Percentiles rank a stretch among this genome's conserved stretches.
These are phyloP conservation scores for Trichoderma hamatum DNA, from an alignment of 2,329 filamentous ascomycete species.

Conservation along the genomic window DNA sequence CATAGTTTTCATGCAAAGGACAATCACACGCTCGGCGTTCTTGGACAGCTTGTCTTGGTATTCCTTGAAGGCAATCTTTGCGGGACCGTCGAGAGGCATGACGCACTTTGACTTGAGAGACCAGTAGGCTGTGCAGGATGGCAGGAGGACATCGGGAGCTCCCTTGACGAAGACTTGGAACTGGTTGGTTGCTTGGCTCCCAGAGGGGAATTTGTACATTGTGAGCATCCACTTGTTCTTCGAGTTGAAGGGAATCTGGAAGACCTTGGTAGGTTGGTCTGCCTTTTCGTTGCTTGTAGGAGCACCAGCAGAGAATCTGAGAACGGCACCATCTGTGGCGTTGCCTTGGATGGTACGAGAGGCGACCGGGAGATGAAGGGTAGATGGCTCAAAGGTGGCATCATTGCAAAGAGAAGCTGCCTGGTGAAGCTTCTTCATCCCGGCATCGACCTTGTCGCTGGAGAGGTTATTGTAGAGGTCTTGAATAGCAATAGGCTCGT, in stretches of 20 bases:
- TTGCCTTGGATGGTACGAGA: constrained; percentile 46
- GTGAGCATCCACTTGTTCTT: constrained; percentile 56
- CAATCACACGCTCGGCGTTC: constrained; percentile 49
- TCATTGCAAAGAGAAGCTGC: constrained; percentile 47
- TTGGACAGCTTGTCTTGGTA: constrained; percentile 47
- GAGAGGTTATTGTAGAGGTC: constrained; percentile 34
- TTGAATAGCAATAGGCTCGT: constrained; percentile 36
- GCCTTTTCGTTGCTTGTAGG: constrained; percentile 30
- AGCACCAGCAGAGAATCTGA: constrained; percentile 43
- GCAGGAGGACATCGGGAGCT: constrained; percentile 54
- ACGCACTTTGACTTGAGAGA: constrained; percentile 38
- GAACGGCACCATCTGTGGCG: constrained; percentile 48
- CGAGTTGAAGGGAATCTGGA: constrained; percentile 53
- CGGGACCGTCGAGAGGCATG: constrained; percentile 41
- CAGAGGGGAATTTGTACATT: constrained; percentile 36
- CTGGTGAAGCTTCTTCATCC: constrained; percentile 34
- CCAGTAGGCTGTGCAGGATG: constrained; percentile 43
- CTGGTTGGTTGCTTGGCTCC: constrained; percentile 32
- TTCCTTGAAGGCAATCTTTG: constrained; percentile 39
- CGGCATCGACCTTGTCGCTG: constrained; percentile 26
- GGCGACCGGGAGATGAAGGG: constrained; percentile 40
- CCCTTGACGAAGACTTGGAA: constrained; percentile 56
- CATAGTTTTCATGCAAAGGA: constrained; percentile 45
- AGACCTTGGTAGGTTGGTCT: constrained; percentile 35
- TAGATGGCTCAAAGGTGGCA: constrained; percentile 46